These are phyloP conservation scores for Datisca glomerata DNA, from an alignment of 306 rosid species.

Conservation along the genomic window DNA sequence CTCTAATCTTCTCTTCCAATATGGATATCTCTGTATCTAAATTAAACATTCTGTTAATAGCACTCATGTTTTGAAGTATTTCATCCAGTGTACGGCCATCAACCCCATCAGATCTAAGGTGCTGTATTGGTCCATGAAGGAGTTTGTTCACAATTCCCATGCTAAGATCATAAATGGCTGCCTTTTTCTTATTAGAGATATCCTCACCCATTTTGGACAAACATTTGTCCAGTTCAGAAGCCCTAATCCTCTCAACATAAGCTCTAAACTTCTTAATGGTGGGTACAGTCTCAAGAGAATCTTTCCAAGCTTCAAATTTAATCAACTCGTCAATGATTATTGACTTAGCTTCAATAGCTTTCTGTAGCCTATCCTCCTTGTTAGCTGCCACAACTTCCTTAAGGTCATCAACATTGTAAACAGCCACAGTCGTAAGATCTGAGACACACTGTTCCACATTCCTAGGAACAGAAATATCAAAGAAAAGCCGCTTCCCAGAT, in stretches of 20 bases:
- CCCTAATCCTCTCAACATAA: conserved; percentile 65
- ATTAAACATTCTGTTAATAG: conserved; percentile 82
- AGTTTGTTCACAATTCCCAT: conserved; percentile 58
- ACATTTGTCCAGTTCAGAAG: conserved; percentile 70
- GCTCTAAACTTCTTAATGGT: conserved; percentile 85
- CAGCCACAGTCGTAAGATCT: conserved; percentile 41
- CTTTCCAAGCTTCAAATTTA: conserved; percentile 75
- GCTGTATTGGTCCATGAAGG: conserved; percentile 90
- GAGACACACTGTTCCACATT: conserved; percentile 59
- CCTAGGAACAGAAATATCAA: conserved; percentile 87
- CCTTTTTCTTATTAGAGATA: conserved; percentile 51
- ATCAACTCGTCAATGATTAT: conserved; percentile 54
- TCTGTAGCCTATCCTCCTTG: conserved; percentile 65
- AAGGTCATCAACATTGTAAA: conserved; percentile 84
- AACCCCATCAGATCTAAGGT: conserved; percentile 63
- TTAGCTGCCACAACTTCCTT: conserved; percentile 83
- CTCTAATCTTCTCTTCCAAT: conserved; percentile 68
- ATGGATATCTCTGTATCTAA: conserved; percentile 60
- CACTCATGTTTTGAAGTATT: conserved; percentile 71
- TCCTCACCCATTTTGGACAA: conserved; percentile 62
- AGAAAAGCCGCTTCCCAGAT: conserved; percentile 31
- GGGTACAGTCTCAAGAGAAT: conserved; percentile 79
- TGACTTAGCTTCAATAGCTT: conserved; percentile 54
- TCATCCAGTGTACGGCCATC: conserved; percentile 35
- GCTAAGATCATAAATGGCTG: conserved; percentile 69